Conservation (phyloP, 169 alveolate species). For the Pseudocohnilembus persalinus region DNA sequence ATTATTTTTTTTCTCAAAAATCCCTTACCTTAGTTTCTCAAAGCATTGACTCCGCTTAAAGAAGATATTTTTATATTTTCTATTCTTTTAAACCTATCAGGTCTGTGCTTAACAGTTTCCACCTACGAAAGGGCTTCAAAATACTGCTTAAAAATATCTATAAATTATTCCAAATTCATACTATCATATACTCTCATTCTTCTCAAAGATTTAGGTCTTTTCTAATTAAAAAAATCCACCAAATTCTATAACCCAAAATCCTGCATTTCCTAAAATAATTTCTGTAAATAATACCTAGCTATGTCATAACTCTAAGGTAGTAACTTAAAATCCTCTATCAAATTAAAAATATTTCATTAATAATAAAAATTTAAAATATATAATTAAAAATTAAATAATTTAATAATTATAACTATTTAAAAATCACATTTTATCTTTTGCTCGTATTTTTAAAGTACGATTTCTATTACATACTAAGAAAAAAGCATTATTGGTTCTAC, state of each 20-base stretch:
- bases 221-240: background rate
- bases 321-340: background rate
- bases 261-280: background rate
- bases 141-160: background rate
- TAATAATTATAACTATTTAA: too few relatives aligned
- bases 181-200: too few relatives aligned
- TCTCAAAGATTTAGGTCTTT: background rate
- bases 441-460: background rate
- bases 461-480: background rate
- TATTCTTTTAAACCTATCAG: background rate
- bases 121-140: background rate
- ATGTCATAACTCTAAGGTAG: background rate
- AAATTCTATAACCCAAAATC: background rate
- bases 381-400: too few relatives aligned
- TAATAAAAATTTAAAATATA: too few relatives aligned
- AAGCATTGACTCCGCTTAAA: background rate
- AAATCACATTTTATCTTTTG: background rate
- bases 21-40: too few relatives aligned
- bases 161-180: background rate
- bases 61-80: background rate
- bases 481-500: background rate
- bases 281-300: background rate
- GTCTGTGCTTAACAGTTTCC: background rate
- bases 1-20: too few relatives aligned
- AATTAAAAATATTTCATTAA: too few relatives aligned